These are phyloP conservation scores for Sugiyamaella grinbergsii DNA, from an alignment of 1,139 yeast species.

Conservation along the genomic window DNA sequence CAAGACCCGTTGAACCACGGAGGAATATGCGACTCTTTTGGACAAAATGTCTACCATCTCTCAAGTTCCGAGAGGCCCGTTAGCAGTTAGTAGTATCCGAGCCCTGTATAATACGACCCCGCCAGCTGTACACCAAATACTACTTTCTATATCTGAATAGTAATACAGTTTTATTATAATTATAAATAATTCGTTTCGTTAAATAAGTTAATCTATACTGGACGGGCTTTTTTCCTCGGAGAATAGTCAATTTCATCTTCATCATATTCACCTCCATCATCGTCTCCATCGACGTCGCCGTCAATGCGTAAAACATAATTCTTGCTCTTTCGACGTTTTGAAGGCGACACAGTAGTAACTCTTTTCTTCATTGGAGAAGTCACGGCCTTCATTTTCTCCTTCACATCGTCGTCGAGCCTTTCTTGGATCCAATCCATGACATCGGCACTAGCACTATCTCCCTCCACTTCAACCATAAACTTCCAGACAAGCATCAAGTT, in stretches of 20 bases:
- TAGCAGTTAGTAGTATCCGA: too few relatives aligned
- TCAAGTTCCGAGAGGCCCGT: slow-evolving; percentile 11
- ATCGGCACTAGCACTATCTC: slow-evolving; percentile 7
- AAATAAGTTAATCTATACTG: slow-evolving; percentile 3
- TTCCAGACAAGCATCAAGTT: background rate
- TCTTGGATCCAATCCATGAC: slow-evolving; percentile 13
- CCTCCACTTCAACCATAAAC: slow-evolving; percentile 11
- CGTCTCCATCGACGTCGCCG: background rate
- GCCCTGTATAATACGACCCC: slow-evolving; percentile 6
- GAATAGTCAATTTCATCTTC: background rate
- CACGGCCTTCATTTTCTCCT: slow-evolving; percentile 2
- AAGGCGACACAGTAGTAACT: background rate
- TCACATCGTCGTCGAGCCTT: slow-evolving; percentile 11
- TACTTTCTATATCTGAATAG: background rate
- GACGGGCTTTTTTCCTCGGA: slow-evolving; percentile 5
- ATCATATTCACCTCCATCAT: background rate
- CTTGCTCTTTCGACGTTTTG: slow-evolving; percentile 2
- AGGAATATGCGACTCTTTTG: background rate
- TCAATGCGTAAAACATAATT: background rate
- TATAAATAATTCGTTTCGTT: slow-evolving; percentile 8
- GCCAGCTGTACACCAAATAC: background rate
- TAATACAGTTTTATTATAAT: slow-evolving; percentile 1
- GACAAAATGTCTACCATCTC: slow-evolving; percentile 3
- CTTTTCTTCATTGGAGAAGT: slow-evolving; percentile 2
- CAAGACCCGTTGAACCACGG: slow-evolving; percentile 1